These are phyloP conservation scores for Xylaria digitata DNA, from an alignment of 2,329 filamentous ascomycete genomes.

Conservation along the genomic window DNA sequence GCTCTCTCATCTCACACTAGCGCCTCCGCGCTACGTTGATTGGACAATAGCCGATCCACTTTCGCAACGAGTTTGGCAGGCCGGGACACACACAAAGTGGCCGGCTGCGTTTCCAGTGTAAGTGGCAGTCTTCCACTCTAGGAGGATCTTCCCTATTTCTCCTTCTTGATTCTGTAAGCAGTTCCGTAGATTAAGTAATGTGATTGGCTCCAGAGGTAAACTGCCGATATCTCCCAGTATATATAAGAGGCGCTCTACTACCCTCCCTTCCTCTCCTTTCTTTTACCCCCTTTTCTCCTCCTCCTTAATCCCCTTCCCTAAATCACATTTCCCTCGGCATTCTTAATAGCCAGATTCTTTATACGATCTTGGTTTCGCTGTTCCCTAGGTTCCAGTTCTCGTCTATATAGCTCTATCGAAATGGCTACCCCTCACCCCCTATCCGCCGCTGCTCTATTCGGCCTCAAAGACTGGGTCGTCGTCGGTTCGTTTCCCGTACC, in stretches of 20 bases:
- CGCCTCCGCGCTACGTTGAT: slow-evolving; percentile 1
- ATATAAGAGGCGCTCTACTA: slow-evolving; percentile 17
- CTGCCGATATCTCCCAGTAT: slow-evolving; percentile 6
- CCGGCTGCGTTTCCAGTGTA: slow-evolving; percentile 22
- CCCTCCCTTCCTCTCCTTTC: background rate
- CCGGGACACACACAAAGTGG: slow-evolving; percentile 20
- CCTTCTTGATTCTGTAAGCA: slow-evolving; percentile 11
- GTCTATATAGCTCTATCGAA: slow-evolving; percentile 1
- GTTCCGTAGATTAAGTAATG: background rate
- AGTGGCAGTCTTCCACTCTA: slow-evolving; percentile 17
- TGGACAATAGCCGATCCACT: slow-evolving; percentile 20
- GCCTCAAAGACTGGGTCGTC: slow-evolving; percentile 44
- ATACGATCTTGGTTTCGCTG: background rate
- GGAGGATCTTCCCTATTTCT: slow-evolving; percentile 12
- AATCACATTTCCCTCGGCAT: background rate
- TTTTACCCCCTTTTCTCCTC: slow-evolving; percentile 20
- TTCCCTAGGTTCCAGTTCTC: background rate
- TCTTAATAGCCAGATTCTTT: background rate
- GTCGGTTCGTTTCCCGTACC: slow-evolving; percentile 42
- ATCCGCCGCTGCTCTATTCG: slow-evolving; percentile 46
- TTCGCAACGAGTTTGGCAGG: slow-evolving; percentile 23
- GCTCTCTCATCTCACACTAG: background rate
- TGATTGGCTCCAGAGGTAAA: slow-evolving; percentile 18
- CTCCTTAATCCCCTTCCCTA: background rate
- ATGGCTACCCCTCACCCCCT: slow-evolving; percentile 47